These are phyloP conservation scores for Verticillium longisporum DNA, from an alignment of 2,329 filamentous ascomycete species.

Conservation along the genomic window DNA sequence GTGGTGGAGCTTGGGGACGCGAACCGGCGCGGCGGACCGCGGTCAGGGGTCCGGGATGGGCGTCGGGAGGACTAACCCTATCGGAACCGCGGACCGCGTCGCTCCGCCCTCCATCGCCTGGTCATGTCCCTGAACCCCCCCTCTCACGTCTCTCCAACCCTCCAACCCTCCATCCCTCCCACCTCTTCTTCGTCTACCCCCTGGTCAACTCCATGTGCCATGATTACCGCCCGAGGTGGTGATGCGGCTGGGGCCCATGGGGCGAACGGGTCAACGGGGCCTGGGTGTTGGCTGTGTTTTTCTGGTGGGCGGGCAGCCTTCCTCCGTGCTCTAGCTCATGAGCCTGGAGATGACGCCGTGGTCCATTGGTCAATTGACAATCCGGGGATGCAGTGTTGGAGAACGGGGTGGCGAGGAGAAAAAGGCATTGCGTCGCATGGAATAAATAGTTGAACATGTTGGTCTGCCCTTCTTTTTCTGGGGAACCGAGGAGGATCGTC, in stretches of 20 bases:
- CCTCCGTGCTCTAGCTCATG: not conserved
- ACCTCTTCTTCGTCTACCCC: no score
- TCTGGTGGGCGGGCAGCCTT: not conserved
- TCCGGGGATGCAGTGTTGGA: not conserved
- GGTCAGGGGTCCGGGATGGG: not conserved
- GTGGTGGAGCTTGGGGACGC: not conserved
- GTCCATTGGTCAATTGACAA: not conserved
- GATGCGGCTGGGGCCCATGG: not conserved
- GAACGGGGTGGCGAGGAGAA: not conserved
- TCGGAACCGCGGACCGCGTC: not conserved
- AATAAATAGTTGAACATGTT: not conserved
- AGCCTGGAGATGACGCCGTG: not conserved
- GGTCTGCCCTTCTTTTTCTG: not conserved
- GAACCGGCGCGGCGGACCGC: slow-evolving; percentile 3
- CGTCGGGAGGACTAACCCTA: slow-evolving; percentile 1
- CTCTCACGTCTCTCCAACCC: no score
- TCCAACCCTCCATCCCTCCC: no score
- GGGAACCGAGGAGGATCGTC: not conserved
- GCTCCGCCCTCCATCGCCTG: slow-evolving; percentile 2
- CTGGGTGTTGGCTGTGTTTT: not conserved
- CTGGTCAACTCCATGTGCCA: no score
- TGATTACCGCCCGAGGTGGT: not conserved
- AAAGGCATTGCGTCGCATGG: not conserved
- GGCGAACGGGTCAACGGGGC: not conserved
- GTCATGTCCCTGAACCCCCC: no score